Evolutionary conservation across 148 eudicot species (phyloP).

Genomic region (Fagopyrum homotropicum): DNA sequence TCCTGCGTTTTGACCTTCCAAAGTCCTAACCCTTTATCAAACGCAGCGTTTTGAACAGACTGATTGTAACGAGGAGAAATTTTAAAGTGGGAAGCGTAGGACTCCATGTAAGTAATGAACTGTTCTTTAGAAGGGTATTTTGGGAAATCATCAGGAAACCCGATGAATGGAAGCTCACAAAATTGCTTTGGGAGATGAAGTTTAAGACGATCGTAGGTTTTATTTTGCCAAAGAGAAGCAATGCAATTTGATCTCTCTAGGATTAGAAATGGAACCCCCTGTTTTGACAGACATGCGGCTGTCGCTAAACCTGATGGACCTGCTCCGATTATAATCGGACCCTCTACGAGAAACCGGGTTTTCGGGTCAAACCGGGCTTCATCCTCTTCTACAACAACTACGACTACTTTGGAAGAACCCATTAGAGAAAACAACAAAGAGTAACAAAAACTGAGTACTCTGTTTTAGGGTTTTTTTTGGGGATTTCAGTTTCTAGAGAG

Average conservation of each 20-base stretch:
- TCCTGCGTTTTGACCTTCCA: slow-evolving; percentile 58
- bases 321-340: slow-evolving; percentile 84
- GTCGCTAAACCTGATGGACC: slow-evolving; percentile 94
- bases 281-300: slow-evolving; percentile 59
- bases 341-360: slow-evolving; percentile 24
- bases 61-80: slow-evolving; percentile 56
- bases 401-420: slow-evolving; percentile 33
- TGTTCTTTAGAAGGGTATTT: slow-evolving; percentile 72
- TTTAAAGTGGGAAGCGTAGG: slow-evolving; percentile 53
- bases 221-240: slow-evolving; percentile 86
- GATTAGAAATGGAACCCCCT: slow-evolving; percentile 51
- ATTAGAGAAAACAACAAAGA: slow-evolving; percentile 20
- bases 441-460: neutral
- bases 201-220: slow-evolving; percentile 76
- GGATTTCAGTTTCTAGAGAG: neutral
- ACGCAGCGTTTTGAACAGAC: slow-evolving; percentile 41
- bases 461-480: slow-evolving; percentile 7
- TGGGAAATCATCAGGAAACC: slow-evolving; percentile 58
- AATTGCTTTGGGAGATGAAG: slow-evolving; percentile 83
- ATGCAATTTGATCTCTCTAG: slow-evolving; percentile 79
- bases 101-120: slow-evolving; percentile 69
- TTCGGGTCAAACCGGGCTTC: neutral
- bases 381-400: neutral
- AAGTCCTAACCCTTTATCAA: slow-evolving; percentile 19
- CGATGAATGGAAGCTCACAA: slow-evolving; percentile 69